phyloP scores from a whole-genome alignment of 106 monocot species.

The Dendrobium huoshanense region DNA sequence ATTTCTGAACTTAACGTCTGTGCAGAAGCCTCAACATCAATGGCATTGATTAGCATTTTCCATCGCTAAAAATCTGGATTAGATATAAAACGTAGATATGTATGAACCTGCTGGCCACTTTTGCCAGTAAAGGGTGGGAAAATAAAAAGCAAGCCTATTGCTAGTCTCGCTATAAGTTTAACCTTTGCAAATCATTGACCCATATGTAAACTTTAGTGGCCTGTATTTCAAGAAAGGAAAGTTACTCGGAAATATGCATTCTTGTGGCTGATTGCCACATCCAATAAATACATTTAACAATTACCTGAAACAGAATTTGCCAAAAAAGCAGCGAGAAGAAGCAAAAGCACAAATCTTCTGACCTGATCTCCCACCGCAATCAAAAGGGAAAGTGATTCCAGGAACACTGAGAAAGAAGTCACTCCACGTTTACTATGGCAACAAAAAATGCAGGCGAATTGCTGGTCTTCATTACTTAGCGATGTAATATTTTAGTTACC shows the following conservation, averaged over 20 bases:
- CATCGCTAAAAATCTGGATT: too few relatives aligned
- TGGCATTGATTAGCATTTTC: too few relatives aligned
- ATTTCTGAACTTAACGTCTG: too few relatives aligned
- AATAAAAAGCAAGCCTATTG: too few relatives aligned
- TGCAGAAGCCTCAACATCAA: too few relatives aligned
- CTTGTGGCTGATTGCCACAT: too few relatives aligned
- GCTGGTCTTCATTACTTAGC: background rate
- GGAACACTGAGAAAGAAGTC: background rate
- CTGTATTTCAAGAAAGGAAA: background rate
- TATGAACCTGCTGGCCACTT: too few relatives aligned
- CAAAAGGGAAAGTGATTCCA: background rate
- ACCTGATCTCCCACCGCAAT: background rate
- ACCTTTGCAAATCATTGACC: too few relatives aligned
- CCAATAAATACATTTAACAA: background rate
- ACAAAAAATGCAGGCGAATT: background rate
- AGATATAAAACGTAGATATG: too few relatives aligned
- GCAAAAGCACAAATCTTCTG: background rate
- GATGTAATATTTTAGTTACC: background rate
- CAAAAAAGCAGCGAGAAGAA: constrained; percentile 1
- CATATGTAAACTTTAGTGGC: too few relatives aligned
- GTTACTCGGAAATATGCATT: background rate
- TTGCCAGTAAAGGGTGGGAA: too few relatives aligned
- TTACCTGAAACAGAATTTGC: constrained; percentile 2
- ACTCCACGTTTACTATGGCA: background rate
- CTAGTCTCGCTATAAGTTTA: too few relatives aligned